Conservation (phyloP, 768 basidiomycete genomes). For the Rubroboletus satanas region DNA sequence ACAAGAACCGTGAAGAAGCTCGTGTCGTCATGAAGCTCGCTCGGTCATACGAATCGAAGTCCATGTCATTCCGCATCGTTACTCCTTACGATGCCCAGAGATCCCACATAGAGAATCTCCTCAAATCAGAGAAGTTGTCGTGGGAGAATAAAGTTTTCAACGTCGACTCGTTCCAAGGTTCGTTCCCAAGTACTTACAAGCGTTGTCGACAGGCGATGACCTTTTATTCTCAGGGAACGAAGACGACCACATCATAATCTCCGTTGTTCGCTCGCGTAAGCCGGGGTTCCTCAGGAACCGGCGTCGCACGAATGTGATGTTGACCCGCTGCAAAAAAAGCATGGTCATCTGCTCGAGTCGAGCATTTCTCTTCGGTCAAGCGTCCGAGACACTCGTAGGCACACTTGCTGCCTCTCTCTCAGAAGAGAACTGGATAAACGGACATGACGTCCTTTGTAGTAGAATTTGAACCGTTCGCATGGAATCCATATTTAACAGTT, state of each 20-base stretch:
- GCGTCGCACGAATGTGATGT: slow-evolving; percentile 80
- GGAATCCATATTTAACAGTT: not conserved
- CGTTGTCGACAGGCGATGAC: slow-evolving; percentile 12
- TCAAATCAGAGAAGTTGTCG: slow-evolving; percentile 43
- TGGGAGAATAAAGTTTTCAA: slow-evolving; percentile 72
- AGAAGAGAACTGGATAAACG: slow-evolving; percentile 16
- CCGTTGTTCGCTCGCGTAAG: slow-evolving; percentile 54
- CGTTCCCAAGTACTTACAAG: slow-evolving; percentile 6
- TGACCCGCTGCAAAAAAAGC: slow-evolving; percentile 66
- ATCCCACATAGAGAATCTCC: slow-evolving; percentile 47
- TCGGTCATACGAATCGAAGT: slow-evolving; percentile 41
- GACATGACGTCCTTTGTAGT: slow-evolving; percentile 3
- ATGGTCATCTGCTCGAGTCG: slow-evolving; percentile 70
- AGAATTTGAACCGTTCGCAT: not conserved
- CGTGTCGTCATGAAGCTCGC: slow-evolving; percentile 53
- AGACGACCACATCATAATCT: slow-evolving; percentile 69
- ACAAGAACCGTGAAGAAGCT: slow-evolving; percentile 59
- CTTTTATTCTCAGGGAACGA: slow-evolving; percentile 60
- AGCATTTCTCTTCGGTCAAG: slow-evolving; percentile 18
- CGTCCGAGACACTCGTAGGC: slow-evolving; percentile 23
- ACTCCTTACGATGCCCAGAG: slow-evolving; percentile 79
- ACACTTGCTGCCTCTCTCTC: slow-evolving; percentile 16
- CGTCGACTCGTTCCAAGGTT: slow-evolving; percentile 80
- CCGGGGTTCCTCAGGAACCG: slow-evolving; percentile 63
- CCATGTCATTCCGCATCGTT: slow-evolving; percentile 57